phyloP scores from a whole-genome alignment of 495 filamentous ascomycete genomes.

The Xylaria longipes region DNA sequence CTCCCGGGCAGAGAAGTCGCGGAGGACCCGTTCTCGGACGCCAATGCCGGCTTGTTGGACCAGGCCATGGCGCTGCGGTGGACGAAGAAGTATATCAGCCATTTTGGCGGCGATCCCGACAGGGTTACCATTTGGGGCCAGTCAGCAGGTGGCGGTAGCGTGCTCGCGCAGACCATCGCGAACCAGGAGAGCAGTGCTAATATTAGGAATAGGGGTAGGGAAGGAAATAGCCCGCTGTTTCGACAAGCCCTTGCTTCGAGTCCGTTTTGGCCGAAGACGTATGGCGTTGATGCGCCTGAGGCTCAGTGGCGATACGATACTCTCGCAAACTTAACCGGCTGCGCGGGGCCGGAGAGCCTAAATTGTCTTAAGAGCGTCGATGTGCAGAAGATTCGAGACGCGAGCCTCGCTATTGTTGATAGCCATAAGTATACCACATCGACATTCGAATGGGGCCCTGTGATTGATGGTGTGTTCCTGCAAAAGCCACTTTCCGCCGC shows the following conservation, averaged over 20 bases:
- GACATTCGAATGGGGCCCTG: slow-evolving; percentile 65
- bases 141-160: slow-evolving; percentile 61
- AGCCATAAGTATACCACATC: slow-evolving; percentile 58
- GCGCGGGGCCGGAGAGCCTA: slow-evolving; percentile 49
- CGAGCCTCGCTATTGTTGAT: slow-evolving; percentile 50
- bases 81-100: slow-evolving; percentile 57
- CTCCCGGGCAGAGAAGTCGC: slow-evolving; percentile 60
- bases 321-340: slow-evolving; percentile 54
- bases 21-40: slow-evolving; percentile 52
- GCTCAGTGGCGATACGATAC: slow-evolving; percentile 57
- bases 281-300: slow-evolving; percentile 55
- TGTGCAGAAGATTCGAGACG: slow-evolving; percentile 57
- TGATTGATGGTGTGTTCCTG: slow-evolving; percentile 64
- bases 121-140: slow-evolving; percentile 50
- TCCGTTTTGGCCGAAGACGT: slow-evolving; percentile 68
- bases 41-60: slow-evolving; percentile 59
- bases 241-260: slow-evolving; percentile 63
- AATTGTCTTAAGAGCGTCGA: slow-evolving; percentile 57
- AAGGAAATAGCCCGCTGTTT: slow-evolving; percentile 40
- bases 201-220: slow-evolving; percentile 22
- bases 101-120: slow-evolving; percentile 54
- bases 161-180: slow-evolving; percentile 50
- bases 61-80: slow-evolving; percentile 58
- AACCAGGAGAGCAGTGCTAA: slow-evolving; percentile 22
- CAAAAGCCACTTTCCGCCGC: slow-evolving; percentile 52